Base-by-base conservation (phyloP, 495 filamentous ascomycete species). In the Penicillium manginii region DNA sequence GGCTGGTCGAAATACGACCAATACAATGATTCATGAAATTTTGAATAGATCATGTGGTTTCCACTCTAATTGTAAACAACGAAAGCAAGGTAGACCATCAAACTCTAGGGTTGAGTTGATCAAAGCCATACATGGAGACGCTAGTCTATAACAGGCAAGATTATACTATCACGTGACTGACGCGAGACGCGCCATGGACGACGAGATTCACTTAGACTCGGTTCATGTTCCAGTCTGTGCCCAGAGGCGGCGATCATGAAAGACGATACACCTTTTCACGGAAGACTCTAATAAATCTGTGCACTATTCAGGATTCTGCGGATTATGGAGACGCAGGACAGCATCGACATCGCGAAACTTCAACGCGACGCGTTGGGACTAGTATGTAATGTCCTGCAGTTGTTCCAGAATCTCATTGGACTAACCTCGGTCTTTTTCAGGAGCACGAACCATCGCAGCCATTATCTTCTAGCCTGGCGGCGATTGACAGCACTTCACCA, bases 291-390 rank as follows among this genome's bases (percentile, higher is more conserved):
- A 39, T 39, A n/a, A 8, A 29, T 8, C 26, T 29, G 26, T 29
- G 26, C 26, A 29, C 3, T 29, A 29, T 29, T 29, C 6, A 8
- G 2, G 6, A 1, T 8, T 15, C 14, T 43, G 21, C 18, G 31
- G 48, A 47, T 19, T 37, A 81, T 81, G 80, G 76, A 77, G 43
- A 77, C 73, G 22, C 76, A 81, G 55, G 65, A 83, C 58, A 79
- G 80, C 48, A 67, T 81, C 53, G 79, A 83, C 53, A 77, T 83
- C 32, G 76, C 70, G 43, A 71, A 71, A 51, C 55, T 83, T 57
- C 78, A 81, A 76, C 78, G 74, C 63, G 74, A 77, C 69, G 78
- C 79, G 68, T 66, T 83, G 60, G 75, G 78, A 37, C 60, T 72
- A 67, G 77, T 79, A 70, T 70, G 77, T 73, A 57, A 67, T 60